Evolutionary conservation across 805 yeast genomes (phyloP).

Genomic region (Candida pseudoglaebosa): DNA sequence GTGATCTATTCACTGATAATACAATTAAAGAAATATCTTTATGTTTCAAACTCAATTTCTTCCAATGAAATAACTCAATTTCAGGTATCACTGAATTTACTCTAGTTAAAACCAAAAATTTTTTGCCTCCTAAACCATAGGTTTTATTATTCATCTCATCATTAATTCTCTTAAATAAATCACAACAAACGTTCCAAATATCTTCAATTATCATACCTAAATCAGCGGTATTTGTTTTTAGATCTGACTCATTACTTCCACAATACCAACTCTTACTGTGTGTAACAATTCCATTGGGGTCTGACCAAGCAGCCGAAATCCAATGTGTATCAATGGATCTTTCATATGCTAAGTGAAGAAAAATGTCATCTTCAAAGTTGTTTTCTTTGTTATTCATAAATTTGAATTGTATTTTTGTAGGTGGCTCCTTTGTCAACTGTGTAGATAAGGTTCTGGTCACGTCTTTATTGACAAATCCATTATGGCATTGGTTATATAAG

Average conservation of each 20-base stretch:
- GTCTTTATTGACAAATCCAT: conserved; percentile 14
- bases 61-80: conserved; percentile 79
- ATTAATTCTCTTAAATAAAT: conserved; percentile 35
- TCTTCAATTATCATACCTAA: conserved; percentile 56
- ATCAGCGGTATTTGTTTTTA: conserved; percentile 12
- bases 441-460: conserved; percentile 19
- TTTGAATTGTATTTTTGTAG: conserved; percentile 32
- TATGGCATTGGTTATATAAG: conserved; percentile 57
- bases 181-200: conserved; percentile 58
- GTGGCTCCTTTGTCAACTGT: conserved; percentile 35
- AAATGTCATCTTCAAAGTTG: conserved; percentile 57
- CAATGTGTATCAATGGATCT: conserved; percentile 77
- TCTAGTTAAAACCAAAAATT: conserved; percentile 64
- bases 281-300: conserved; percentile 67
- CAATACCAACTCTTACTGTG: conserved; percentile 64
- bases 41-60: conserved; percentile 59
- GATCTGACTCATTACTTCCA: conserved; percentile 15
- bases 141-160: conserved; percentile 29
- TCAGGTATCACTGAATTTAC: conserved; percentile 73
- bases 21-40: conserved; percentile 60
- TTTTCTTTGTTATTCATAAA: conserved; percentile 23
- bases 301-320: conserved; percentile 88
- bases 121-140: conserved; percentile 45
- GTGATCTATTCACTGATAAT: conserved; percentile 59
- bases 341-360: conserved; percentile 82